A percentile compares a stretch with the other conserved stretches of the same genome.
phyloP scores from a whole-genome alignment of 1,284 basidiomycete genomes.

The Pyrrhoderma noxium region DNA sequence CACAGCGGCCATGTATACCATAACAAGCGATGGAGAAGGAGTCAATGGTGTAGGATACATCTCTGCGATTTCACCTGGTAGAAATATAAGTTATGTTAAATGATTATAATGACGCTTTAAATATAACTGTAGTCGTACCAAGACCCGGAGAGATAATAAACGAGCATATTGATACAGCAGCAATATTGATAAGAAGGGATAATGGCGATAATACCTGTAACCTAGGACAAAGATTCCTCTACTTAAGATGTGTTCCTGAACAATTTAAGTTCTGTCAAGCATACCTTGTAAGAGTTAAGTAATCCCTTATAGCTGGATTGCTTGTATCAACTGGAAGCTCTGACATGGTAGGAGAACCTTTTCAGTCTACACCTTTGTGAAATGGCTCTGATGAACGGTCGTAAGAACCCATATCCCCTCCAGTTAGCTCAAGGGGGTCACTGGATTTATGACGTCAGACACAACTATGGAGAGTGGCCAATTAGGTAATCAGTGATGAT shows the following conservation, averaged over 20 bases:
- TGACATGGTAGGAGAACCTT: conserved; percentile 5
- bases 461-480: too few relatives aligned
- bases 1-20: conserved; percentile 56
- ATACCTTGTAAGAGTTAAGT: conserved; percentile 47
- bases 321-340: conserved; percentile 38
- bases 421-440: too few relatives aligned
- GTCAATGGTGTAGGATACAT: conserved; percentile 67
- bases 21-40: conserved; percentile 57
- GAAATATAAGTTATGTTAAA: background rate
- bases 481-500: too few relatives aligned
- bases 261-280: conserved; percentile 8
- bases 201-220: conserved; percentile 76
- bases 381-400: too few relatives aligned
- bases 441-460: too few relatives aligned
- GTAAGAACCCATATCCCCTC: too few relatives aligned
- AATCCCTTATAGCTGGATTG: conserved; percentile 47
- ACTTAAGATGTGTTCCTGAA: background rate
- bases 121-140: too few relatives aligned
- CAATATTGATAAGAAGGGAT: conserved; percentile 66
- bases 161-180: conserved; percentile 49
- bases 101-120: background rate
- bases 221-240: conserved; percentile 26
- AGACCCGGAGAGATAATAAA: conserved; percentile 50
- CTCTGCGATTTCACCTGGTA: conserved; percentile 43
- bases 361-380: too few relatives aligned